Evolutionary conservation across 2,329 filamentous ascomycete genomes (phyloP).

Genomic region (Tetracladium maxilliforme): DNA sequence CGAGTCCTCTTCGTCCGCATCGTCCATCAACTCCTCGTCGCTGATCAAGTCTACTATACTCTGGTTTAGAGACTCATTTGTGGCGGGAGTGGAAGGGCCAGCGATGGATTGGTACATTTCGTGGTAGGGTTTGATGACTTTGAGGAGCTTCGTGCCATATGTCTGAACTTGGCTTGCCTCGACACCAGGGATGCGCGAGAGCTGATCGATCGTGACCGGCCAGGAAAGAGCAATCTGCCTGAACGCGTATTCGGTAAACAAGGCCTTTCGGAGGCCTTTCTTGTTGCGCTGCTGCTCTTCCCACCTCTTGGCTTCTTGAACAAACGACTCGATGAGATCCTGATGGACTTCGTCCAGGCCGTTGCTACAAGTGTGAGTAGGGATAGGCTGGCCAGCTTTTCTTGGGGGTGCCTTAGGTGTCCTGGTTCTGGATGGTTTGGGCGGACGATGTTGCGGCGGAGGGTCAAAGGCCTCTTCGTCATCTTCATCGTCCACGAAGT

Average conservation of each 20-base stretch:
- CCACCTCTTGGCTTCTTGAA: slow-evolving; percentile 41
- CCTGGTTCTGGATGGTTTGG: slow-evolving; percentile 12
- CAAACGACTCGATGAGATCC: slow-evolving; percentile 49
- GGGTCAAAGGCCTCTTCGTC: slow-evolving; percentile 9
- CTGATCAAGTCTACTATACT: slow-evolving; percentile 42
- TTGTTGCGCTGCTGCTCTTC: slow-evolving; percentile 47
- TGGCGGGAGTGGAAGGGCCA: slow-evolving; percentile 5
- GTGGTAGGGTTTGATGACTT: slow-evolving; percentile 35
- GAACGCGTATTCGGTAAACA: slow-evolving; percentile 57
- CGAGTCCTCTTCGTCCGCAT: slow-evolving; percentile 3
- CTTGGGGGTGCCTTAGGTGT: slow-evolving; percentile 18
- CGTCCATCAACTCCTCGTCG: slow-evolving; percentile 9
- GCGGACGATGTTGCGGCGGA: slow-evolving; percentile 16
- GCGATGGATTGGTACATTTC: slow-evolving; percentile 29
- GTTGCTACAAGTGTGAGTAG: slow-evolving; percentile 35
- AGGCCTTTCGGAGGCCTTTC: slow-evolving; percentile 36
- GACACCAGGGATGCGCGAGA: slow-evolving; percentile 50
- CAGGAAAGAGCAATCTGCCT: slow-evolving; percentile 60
- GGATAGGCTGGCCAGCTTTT: slow-evolving; percentile 42
- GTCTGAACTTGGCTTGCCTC: slow-evolving; percentile 43
- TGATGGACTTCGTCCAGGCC: slow-evolving; percentile 43
- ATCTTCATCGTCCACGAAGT: slow-evolving; percentile 18
- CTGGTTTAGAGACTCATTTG: slow-evolving; percentile 9
- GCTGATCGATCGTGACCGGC: slow-evolving; percentile 44
- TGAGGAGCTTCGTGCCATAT: slow-evolving; percentile 46